Conservation (phyloP, 2,329 filamentous ascomycete genomes). For the Nigrospora sphaerica region DNA sequence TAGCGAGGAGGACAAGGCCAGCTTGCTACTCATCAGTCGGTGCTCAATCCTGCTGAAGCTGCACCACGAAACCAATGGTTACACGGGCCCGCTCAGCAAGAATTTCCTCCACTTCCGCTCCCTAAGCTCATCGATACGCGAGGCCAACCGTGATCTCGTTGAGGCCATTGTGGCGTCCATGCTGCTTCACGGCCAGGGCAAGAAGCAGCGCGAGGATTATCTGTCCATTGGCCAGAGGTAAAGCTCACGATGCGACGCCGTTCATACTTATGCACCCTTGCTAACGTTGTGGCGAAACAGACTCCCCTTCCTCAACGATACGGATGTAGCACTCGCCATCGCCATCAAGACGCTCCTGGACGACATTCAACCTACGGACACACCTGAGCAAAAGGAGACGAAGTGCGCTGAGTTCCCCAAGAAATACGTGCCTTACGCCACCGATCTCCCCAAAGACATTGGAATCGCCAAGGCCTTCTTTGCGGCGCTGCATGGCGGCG, state of each 20-base stretch:
- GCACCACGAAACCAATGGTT: conserved; percentile 77
- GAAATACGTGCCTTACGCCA: conserved; percentile 51
- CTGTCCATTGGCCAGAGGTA: conserved; percentile 67
- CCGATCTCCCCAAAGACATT: conserved; percentile 53
- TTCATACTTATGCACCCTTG: conserved; percentile 3
- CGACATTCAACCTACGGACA: conserved; percentile 56
- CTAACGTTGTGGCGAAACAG: conserved; percentile 24
- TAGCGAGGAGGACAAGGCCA: conserved; percentile 66
- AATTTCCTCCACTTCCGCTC: conserved; percentile 83
- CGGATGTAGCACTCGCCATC: conserved; percentile 70
- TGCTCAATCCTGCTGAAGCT: conserved; percentile 78
- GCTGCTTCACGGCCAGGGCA: conserved; percentile 73
- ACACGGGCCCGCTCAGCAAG: conserved; percentile 89
- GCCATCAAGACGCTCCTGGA: conserved; percentile 75
- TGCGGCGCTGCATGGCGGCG: conserved; percentile 46
- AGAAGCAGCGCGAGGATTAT: conserved; percentile 61
- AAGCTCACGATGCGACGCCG: conserved; percentile 17
- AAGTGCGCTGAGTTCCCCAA: conserved; percentile 44
- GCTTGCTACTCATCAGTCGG: conserved; percentile 76
- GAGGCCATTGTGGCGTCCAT: conserved; percentile 77
- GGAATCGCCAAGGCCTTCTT: conserved; percentile 51
- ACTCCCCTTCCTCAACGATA: conserved; percentile 61
- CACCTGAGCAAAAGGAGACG: conserved; percentile 34
- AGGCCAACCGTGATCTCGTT: conserved; percentile 71
- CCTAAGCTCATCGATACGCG: conserved; percentile 71